These are phyloP conservation scores for Globisporangium canariense DNA, from an alignment of 352 stramenopile genomes.

Conservation along the genomic window DNA sequence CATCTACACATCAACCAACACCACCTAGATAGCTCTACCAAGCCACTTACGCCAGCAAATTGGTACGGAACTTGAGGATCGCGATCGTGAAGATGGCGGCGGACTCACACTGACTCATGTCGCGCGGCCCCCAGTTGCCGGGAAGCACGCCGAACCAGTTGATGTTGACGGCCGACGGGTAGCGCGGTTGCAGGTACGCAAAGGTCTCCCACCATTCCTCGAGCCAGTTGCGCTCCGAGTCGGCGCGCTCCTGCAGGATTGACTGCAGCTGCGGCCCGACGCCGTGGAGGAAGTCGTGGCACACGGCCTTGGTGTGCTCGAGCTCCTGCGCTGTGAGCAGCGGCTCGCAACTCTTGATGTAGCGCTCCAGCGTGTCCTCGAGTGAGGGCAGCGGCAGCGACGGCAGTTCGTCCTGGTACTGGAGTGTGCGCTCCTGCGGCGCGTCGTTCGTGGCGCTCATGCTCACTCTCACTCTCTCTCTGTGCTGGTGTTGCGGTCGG, in stretches of 20 bases:
- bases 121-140: slow-evolving; percentile 88
- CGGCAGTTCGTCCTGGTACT: slow-evolving; percentile 88
- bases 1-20: not conserved
- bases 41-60: slow-evolving; percentile 75
- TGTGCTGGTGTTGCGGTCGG: no score
- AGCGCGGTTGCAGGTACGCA: slow-evolving; percentile 93
- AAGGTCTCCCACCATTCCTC: slow-evolving; percentile 97
- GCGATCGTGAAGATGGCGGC: slow-evolving; percentile 83
- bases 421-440: slow-evolving; percentile 57
- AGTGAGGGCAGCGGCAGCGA: slow-evolving; percentile 91
- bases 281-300: slow-evolving; percentile 86
- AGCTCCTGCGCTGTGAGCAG: slow-evolving; percentile 87
- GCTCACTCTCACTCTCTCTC: not conserved
- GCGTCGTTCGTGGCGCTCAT: slow-evolving; percentile 7
- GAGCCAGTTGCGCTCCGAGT: slow-evolving; percentile 86
- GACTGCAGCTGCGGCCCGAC: slow-evolving; percentile 90
- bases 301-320: slow-evolving; percentile 88
- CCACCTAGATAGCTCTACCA: not conserved
- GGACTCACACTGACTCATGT: slow-evolving; percentile 91
- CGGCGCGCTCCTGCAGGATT: slow-evolving; percentile 81
- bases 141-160: slow-evolving; percentile 97
- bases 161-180: slow-evolving; percentile 96
- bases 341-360: slow-evolving; percentile 91
- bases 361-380: slow-evolving; percentile 91
- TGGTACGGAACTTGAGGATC: slow-evolving; percentile 91